Evolutionary conservation across 2,329 filamentous ascomycete species (phyloP).

Genomic region (Exophiala sp.): DNA sequence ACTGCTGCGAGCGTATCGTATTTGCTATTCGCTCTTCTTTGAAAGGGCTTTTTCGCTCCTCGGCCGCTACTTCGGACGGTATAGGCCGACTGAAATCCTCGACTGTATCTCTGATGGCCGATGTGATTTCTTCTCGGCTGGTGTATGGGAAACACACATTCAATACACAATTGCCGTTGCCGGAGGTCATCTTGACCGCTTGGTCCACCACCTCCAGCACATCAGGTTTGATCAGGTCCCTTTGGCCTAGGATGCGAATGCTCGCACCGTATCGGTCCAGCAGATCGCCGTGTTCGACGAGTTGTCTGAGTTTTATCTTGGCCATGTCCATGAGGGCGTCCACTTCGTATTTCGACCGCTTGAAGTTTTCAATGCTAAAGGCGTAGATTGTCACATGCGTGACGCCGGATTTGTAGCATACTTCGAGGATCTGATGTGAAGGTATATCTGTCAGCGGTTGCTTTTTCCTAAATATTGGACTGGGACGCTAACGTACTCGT

Average conservation of each 20-base stretch:
- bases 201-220: constrained; percentile 82
- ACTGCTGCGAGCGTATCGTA: constrained; percentile 68
- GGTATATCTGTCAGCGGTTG: no score
- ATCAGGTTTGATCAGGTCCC: constrained; percentile 75
- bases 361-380: constrained; percentile 99
- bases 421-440: constrained; percentile 68
- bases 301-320: constrained; percentile 85
- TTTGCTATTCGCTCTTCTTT: constrained; percentile 82
- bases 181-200: constrained; percentile 77
- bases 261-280: constrained; percentile 87
- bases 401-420: constrained; percentile 96
- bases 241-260: constrained; percentile 77
- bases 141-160: constrained; percentile 99
- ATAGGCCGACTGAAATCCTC: constrained; percentile 74
- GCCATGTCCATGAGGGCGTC: constrained; percentile 97
- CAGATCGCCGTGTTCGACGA: constrained; percentile 87
- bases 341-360: constrained; percentile 91
- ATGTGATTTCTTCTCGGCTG: constrained; percentile 88
- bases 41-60: constrained; percentile 59
- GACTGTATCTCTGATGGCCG: constrained; percentile 80
- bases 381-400: constrained; percentile 97
- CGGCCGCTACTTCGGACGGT: constrained; percentile 44
- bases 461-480: no score
- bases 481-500: constrained; percentile 59
- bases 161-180: constrained; percentile 72